Evolutionary conservation across 2,329 filamentous ascomycete genomes (phyloP), one percentile per base, ranked within the genome.

Genomic region (Penicillium sp.): DNA sequence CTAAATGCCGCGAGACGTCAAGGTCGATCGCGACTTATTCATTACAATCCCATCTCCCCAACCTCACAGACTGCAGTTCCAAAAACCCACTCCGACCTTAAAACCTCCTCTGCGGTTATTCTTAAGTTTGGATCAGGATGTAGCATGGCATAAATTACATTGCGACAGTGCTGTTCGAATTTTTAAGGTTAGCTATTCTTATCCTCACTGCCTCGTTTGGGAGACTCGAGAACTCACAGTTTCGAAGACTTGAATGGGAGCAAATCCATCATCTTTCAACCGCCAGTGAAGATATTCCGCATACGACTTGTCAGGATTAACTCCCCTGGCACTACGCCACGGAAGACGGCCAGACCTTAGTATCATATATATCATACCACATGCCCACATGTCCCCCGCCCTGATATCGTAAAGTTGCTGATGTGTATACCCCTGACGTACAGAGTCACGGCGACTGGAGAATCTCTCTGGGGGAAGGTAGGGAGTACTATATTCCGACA

Each of bases 391-490:
- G 34, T 52, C 45, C 12, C 33, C 51, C 3, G 45, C 26, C 34
- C n/a, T 49, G 9, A 45, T 24, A 45, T 45, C 34, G 15, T 5
- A 41, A 18, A 45, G 10, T 21, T 52, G 18, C 28, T 42, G 26
- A 28, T 42, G n/a, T 10, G 21, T 21, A 45, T 38, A 45, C 7
- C 28, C 42, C 28, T 45, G 33, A 26, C 16, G 38, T 1, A 15
- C 23, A 26, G 45, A 45, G 15, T 34, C 50, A 41, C 15, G 39
- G 1, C 23, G 45, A 49, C 28, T 23, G 18, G 45, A 21, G 43
- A 52, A 49, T 15, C 45, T 41, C 21, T 52, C 51, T 3, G 51
- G 51, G 1, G 51, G 51, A 42, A 52, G 51, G 28, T 49, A 52
- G n/a, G 50, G 50, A 12, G 28, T 12, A 34, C 49, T 52, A 8